phyloP scores from a whole-genome alignment of 257 asterid genomes.

The Penstemon eatonii region DNA sequence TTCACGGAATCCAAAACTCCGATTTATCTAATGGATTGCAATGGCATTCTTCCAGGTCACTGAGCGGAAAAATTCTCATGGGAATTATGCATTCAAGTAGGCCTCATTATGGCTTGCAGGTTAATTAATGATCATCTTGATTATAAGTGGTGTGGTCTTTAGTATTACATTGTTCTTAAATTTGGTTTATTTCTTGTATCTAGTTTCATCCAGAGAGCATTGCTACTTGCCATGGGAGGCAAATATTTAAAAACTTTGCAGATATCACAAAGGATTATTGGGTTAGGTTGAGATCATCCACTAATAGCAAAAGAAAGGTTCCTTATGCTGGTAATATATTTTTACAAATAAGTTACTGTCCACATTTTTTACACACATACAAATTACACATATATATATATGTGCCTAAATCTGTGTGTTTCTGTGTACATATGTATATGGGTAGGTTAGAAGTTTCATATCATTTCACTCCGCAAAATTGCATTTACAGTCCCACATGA shows the following conservation, averaged over 20 bases:
- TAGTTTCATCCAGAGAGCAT: slow-evolving; percentile 99
- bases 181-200: slow-evolving; percentile 22
- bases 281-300: slow-evolving; percentile 61
- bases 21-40: slow-evolving; percentile 35
- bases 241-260: slow-evolving; percentile 80
- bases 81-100: slow-evolving; percentile 87
- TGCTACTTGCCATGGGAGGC: slow-evolving; percentile 82
- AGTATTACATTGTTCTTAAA: slow-evolving; percentile 8
- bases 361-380: no score
- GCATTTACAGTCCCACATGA: no score
- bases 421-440: no score
- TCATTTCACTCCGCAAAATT: no score
- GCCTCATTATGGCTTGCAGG: slow-evolving; percentile 99
- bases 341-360: background rate
- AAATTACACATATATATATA: no score
- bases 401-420: no score
- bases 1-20: slow-evolving; percentile 40
- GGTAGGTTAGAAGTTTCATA: no score
- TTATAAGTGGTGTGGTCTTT: slow-evolving; percentile 11
- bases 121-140: slow-evolving; percentile 35
- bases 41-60: slow-evolving; percentile 38
- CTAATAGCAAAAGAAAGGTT: slow-evolving; percentile 41
- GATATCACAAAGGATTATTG: slow-evolving; percentile 82
- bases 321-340: slow-evolving; percentile 62
- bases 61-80: slow-evolving; percentile 65